phyloP scores from a whole-genome alignment of 495 filamentous ascomycete genomes.

The Tetracladium setigerum region DNA sequence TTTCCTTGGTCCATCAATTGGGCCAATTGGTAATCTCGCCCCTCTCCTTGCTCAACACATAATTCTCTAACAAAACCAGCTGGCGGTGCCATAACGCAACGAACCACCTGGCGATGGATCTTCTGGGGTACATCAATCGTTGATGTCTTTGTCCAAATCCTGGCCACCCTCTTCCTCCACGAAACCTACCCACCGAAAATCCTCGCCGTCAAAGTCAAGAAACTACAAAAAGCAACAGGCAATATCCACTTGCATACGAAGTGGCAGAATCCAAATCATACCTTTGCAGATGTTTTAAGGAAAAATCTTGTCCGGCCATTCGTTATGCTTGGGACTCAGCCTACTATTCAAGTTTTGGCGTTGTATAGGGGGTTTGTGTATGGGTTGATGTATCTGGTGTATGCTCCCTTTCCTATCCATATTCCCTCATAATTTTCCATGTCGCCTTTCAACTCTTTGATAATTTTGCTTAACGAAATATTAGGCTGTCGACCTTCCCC shows the following conservation, averaged over 20 bases:
- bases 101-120: slow-evolving; percentile 64
- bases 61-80: slow-evolving; percentile 25
- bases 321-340: slow-evolving; percentile 40
- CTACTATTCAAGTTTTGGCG: slow-evolving; percentile 55
- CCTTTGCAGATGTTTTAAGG: slow-evolving; percentile 17
- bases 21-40: slow-evolving; percentile 39
- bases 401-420: slow-evolving; percentile 47
- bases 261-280: slow-evolving; percentile 43
- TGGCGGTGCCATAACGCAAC: slow-evolving; percentile 59
- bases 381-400: slow-evolving; percentile 69
- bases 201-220: slow-evolving; percentile 45
- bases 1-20: slow-evolving; percentile 58
- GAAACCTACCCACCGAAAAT: slow-evolving; percentile 65
- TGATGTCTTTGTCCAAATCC: slow-evolving; percentile 52
- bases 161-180: slow-evolving; percentile 58
- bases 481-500: slow-evolving; percentile 53
- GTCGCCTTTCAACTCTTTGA: too few relatives aligned
- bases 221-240: slow-evolving; percentile 54
- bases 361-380: slow-evolving; percentile 68
- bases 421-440: slow-evolving; percentile 38
- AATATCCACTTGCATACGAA: slow-evolving; percentile 56
- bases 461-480: too few relatives aligned
- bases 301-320: slow-evolving; percentile 37
- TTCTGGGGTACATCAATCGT: slow-evolving; percentile 59
- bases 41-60: slow-evolving; percentile 49